Conservation (phyloP, 768 basidiomycete genomes). For the Lactarius vividus region DNA sequence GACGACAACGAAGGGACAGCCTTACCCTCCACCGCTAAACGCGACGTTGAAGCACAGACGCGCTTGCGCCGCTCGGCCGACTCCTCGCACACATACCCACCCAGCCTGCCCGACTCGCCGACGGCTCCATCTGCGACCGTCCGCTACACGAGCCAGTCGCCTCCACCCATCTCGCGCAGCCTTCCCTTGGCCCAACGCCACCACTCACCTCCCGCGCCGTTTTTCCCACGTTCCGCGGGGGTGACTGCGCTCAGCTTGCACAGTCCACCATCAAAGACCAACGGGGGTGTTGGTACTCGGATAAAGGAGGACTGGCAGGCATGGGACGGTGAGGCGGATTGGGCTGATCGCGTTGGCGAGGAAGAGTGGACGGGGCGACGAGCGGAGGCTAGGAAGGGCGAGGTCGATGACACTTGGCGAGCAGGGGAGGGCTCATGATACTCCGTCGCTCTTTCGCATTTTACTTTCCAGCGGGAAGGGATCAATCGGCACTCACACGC, state of each 20-base stretch:
- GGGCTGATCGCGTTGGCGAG: conserved; percentile 48
- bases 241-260: conserved; percentile 23
- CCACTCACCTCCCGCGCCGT: conserved; percentile 31
- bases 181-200: background rate
- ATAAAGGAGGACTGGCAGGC: conserved; percentile 45
- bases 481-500: background rate
- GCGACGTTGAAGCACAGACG: conserved; percentile 47
- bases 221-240: conserved; percentile 28
- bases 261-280: conserved; percentile 15
- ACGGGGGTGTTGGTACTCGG: conserved; percentile 15
- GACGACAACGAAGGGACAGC: background rate
- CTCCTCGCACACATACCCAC: conserved; percentile 58
- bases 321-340: conserved; percentile 45
- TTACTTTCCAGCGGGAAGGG: background rate
- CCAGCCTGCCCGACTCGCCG: conserved; percentile 46
- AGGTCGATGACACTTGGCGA: conserved; percentile 33
- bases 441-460: background rate
- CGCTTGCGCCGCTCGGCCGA: conserved; percentile 38
- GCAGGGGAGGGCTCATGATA: conserved; percentile 5
- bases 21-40: background rate
- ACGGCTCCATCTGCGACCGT: conserved; percentile 38
- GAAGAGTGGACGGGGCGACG: conserved; percentile 48
- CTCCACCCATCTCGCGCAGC: conserved; percentile 17
- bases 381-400: conserved; percentile 40
- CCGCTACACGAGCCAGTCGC: conserved; percentile 33